Evolutionary conservation across 1,284 basidiomycete genomes (phyloP).

Genomic region (Apiotrichum sp.): DNA sequence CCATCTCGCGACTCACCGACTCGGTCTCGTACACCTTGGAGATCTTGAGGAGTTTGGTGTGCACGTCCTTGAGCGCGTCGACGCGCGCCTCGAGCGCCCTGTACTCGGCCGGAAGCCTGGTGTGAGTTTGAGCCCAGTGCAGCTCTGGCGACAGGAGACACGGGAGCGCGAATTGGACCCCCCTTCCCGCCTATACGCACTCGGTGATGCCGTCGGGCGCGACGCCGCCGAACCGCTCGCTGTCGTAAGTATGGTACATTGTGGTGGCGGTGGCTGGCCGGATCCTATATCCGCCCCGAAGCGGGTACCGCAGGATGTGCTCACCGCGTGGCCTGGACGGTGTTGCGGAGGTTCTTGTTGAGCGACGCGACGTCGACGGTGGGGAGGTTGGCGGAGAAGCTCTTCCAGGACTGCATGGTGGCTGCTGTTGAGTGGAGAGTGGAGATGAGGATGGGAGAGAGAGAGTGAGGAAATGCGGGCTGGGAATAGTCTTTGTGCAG

Average conservation of each 20-base stretch:
- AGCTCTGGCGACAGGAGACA: too few species aligned
- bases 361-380: constrained; percentile 49
- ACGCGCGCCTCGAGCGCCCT: constrained; percentile 90
- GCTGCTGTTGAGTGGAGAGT: neutral
- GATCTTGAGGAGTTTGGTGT: constrained; percentile 74
- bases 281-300: too few species aligned
- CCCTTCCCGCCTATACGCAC: constrained; percentile 44
- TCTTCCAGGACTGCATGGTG: constrained; percentile 44
- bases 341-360: constrained; percentile 75
- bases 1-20: constrained; percentile 29
- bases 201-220: constrained; percentile 92
- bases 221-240: constrained; percentile 82
- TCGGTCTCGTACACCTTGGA: constrained; percentile 79
- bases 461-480: neutral
- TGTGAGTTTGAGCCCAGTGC: neutral
- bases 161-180: neutral
- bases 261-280: too few species aligned
- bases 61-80: constrained; percentile 78
- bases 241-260: constrained; percentile 13
- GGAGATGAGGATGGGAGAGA: neutral
- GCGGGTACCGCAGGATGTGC: constrained; percentile 6
- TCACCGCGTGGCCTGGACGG: constrained; percentile 73
- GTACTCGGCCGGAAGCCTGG: constrained; percentile 64
- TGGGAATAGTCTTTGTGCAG: too few species aligned
- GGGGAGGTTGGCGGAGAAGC: constrained; percentile 38